phyloP scores from a whole-genome alignment of 306 rosid genomes.

The Biancaea sappan region DNA sequence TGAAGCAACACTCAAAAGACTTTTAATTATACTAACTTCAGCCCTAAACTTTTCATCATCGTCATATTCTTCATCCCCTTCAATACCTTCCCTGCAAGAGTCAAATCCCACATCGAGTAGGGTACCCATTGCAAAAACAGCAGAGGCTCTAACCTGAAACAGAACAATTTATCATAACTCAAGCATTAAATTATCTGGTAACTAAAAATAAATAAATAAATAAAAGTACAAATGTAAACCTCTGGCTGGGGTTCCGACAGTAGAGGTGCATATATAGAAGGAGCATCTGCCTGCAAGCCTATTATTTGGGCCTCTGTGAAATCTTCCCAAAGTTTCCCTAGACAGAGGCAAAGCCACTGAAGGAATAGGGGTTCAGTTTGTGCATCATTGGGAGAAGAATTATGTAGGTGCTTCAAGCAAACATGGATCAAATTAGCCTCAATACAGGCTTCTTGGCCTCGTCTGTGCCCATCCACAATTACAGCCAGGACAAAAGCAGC shows the following conservation, averaged over 20 bases:
- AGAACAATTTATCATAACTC: constrained; percentile 33
- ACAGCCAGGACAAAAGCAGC: constrained; percentile 99
- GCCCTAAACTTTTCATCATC: constrained; percentile 86
- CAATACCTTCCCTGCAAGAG: constrained; percentile 68
- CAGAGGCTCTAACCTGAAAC: constrained; percentile 96
- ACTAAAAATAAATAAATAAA: constrained; percentile 28
- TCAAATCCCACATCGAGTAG: constrained; percentile 84
- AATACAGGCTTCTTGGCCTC: constrained; percentile 96
- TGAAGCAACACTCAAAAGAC: constrained; percentile 78
- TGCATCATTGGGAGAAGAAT: constrained; percentile 76
- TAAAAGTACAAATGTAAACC: constrained; percentile 49
- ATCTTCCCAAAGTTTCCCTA: constrained; percentile 98
- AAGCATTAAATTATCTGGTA: constrained; percentile 8
- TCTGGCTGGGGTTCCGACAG: constrained; percentile 90
- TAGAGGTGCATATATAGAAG: constrained; percentile 68
- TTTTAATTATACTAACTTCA: constrained; percentile 81
- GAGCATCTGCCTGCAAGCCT: constrained; percentile 83
- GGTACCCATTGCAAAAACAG: constrained; percentile 92
- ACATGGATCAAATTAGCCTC: constrained; percentile 78
- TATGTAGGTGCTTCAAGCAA: constrained; percentile 90
- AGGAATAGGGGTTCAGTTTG: constrained; percentile 94
- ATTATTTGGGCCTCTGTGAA: constrained; percentile 77
- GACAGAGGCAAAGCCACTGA: constrained; percentile 98
- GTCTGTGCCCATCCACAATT: constrained; percentile 91
- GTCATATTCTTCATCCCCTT: constrained; percentile 84